These are phyloP conservation scores for Podaxis mareebaensis DNA, from an alignment of 768 basidiomycete species.

Conservation along the genomic window DNA sequence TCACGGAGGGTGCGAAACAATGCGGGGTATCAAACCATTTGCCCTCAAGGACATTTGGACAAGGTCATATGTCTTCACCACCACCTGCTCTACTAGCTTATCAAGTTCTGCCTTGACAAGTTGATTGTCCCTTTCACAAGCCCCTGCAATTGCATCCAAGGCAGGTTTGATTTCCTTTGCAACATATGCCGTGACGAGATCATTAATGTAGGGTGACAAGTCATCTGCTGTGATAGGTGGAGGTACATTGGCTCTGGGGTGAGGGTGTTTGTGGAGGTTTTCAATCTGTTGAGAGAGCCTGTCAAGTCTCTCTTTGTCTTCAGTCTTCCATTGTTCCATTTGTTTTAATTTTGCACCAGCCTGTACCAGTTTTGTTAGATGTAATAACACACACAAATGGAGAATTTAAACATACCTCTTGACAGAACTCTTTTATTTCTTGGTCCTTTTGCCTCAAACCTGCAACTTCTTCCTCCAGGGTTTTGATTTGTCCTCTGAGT, in stretches of 20 bases:
- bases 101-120: slow-evolving; percentile 27
- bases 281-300: slow-evolving; percentile 21
- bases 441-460: slow-evolving; percentile 39
- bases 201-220: slow-evolving; percentile 9
- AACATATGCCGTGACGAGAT: slow-evolving; percentile 19
- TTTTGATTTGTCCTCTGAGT: slow-evolving; percentile 22
- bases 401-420: slow-evolving; percentile 19
- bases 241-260: not conserved
- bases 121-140: slow-evolving; percentile 25
- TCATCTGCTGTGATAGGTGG: slow-evolving; percentile 21
- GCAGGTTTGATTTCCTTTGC: slow-evolving; percentile 25
- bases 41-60: slow-evolving; percentile 17
- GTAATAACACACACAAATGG: not conserved
- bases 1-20: not conserved
- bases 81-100: slow-evolving; percentile 29
- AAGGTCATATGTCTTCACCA: slow-evolving; percentile 31
- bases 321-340: slow-evolving; percentile 14
- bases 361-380: not conserved
- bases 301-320: slow-evolving; percentile 20
- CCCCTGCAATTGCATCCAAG: slow-evolving; percentile 25
- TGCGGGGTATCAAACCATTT: not conserved
- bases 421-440: slow-evolving; percentile 36
- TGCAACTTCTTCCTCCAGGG: slow-evolving; percentile 26
- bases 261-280: not conserved
- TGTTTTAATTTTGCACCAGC: slow-evolving; percentile 7